phyloP scores from a whole-genome alignment of 441 rosid species.

The Bocquillonia castaneifolia region DNA sequence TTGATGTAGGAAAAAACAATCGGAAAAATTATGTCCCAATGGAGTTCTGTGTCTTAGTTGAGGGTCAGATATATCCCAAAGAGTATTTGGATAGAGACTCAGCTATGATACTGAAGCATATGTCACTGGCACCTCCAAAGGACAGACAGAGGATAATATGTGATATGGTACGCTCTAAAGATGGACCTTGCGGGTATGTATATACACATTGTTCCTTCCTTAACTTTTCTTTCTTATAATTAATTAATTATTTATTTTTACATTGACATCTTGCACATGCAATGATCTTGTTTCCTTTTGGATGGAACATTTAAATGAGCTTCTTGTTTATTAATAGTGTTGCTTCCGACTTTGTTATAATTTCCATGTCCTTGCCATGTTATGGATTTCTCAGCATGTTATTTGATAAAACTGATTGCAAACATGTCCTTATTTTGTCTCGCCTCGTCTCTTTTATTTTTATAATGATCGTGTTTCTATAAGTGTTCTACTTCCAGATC shows the following conservation, averaged over 20 bases:
- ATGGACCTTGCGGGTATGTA: slow-evolving; percentile 72
- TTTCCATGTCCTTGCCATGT: neutral
- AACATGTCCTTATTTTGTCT: neutral
- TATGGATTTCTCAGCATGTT: neutral
- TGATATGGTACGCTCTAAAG: slow-evolving; percentile 35
- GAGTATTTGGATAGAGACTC: slow-evolving; percentile 43
- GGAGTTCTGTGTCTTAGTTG: slow-evolving; percentile 67
- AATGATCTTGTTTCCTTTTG: neutral
- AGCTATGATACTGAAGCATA: slow-evolving; percentile 35
- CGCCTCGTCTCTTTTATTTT: neutral
- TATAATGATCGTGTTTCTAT: neutral
- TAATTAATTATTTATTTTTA: neutral
- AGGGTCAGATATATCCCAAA: slow-evolving; percentile 69
- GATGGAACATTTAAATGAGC: neutral
- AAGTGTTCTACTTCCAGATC: neutral
- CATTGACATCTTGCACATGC: neutral
- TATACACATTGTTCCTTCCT: neutral
- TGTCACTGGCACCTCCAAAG: slow-evolving; percentile 47
- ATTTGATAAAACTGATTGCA: neutral
- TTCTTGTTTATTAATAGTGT: neutral
- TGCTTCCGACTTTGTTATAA: neutral
- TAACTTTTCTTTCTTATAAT: too few relatives aligned
- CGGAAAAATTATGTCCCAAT: slow-evolving; percentile 52
- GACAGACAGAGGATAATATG: slow-evolving; percentile 41
- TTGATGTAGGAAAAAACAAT: slow-evolving; percentile 54